Base-by-base conservation (phyloP, 352 stramenopile genomes). In the Pythium dissimile region DNA sequence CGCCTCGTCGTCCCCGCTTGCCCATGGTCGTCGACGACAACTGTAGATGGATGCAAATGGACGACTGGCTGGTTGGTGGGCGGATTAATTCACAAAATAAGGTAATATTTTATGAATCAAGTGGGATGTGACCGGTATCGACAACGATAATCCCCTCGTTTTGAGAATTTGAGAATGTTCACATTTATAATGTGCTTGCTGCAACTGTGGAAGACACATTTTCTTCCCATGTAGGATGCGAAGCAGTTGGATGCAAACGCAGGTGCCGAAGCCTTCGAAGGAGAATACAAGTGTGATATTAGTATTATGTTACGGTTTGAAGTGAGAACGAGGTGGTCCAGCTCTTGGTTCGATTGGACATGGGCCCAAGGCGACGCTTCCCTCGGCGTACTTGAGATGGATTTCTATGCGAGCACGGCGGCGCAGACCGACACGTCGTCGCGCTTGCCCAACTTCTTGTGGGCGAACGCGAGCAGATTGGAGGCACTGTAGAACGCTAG, bases 401-500 rank as follows among this genome's bases (percentile, higher is more conserved):
- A 21, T 48, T 43, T 30, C 35, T 51, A 95, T 43, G 84, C 78
- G n/a, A 95, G 75, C 34, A 95, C 75, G 49, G 83, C 85, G 35
- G 78, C 78, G 35, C 85, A 95, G 53, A 94, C 86, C 43, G 84
- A 92, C 44, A 95, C 77, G 66, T 95, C 86, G 61, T 95, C 86
- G 24, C 83, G 80, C 66, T 95, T 95, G 51, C 86, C 86, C 38
- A 92, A 70, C 59, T 91, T 86, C 73, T 95, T 95, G 75, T 92
- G 79, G 39, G 86, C 86, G 54, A 95, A 95, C 31, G 84, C 75
- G n/a, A 95, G 72, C 47, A 95, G 63, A 55, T 93, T 93, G 35
- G 86, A 93, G 39, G 86, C 86, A 56, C 78, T 92, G 73, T 95
- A 95, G 63, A 94, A 95, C 38, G 86, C 86, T 13, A 95, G 59